Conservation (phyloP, 2,329 filamentous ascomycete genomes). For the Berkeleyomyces basicola region DNA sequence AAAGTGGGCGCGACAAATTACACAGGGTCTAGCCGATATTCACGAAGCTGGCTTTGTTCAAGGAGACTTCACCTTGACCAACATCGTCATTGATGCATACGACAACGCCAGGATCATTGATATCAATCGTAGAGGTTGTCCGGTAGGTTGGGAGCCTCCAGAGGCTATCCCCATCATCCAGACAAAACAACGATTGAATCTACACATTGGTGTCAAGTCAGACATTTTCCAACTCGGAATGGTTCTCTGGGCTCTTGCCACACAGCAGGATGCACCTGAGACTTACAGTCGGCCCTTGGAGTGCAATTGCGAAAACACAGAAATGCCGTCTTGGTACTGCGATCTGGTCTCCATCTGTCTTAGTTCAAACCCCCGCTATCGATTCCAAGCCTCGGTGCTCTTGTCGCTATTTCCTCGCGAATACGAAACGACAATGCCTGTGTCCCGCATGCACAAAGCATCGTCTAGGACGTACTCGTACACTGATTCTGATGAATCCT, state of each 20-base stretch:
- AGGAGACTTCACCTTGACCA: conserved; percentile 91
- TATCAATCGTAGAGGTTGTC: conserved; percentile 93
- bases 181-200: conserved; percentile 75
- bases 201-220: conserved; percentile 97
- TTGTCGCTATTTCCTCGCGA: conserved; percentile 46
- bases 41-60: conserved; percentile 95
- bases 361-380: conserved; percentile 52
- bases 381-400: conserved; percentile 57
- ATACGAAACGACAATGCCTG: conserved; percentile 10
- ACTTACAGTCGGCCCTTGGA: conserved; percentile 50
- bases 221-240: conserved; percentile 93
- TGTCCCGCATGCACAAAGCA: conserved; percentile 16
- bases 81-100: conserved; percentile 77
- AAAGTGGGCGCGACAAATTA: conserved; percentile 81
- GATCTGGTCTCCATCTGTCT: conserved; percentile 62
- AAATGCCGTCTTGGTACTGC: conserved; percentile 66
- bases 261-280: conserved; percentile 81
- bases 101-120: conserved; percentile 94
- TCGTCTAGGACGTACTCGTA: conserved; percentile 13
- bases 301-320: conserved; percentile 33
- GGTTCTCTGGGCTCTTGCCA: conserved; percentile 86
- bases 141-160: conserved; percentile 92
- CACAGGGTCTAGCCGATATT: conserved; percentile 76
- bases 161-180: conserved; percentile 76
- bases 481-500: conserved; percentile 7